Percentiles rank a stretch among this genome's conserved stretches.
These are phyloP conservation scores for Fusarium chlamydosporum DNA, from an alignment of 2,329 filamentous ascomycete genomes.

Conservation along the genomic window DNA sequence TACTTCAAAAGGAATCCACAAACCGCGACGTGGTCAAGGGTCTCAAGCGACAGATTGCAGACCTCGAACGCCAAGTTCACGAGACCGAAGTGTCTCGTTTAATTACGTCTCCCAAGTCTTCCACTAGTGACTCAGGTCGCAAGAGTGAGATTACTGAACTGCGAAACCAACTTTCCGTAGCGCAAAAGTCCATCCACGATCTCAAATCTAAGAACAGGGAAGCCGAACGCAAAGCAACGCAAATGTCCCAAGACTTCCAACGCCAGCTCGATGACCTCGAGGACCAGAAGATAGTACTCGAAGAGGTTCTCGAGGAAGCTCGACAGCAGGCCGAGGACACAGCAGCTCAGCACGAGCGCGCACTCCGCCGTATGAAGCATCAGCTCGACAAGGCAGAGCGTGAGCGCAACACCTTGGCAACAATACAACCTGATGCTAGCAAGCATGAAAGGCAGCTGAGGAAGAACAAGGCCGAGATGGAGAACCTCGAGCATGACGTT, in stretches of 20 bases:
- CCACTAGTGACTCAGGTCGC: slow-evolving; percentile 64
- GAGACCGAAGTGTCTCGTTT: slow-evolving; percentile 71
- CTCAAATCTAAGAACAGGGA: slow-evolving; percentile 65
- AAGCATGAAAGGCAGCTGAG: slow-evolving; percentile 73
- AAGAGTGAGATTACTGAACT: slow-evolving; percentile 72
- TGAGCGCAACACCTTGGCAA: slow-evolving; percentile 59
- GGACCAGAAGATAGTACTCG: slow-evolving; percentile 70
- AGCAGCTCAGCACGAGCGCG: slow-evolving; percentile 59
- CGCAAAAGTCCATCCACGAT: slow-evolving; percentile 72
- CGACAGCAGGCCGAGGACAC: slow-evolving; percentile 66
- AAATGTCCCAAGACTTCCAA: slow-evolving; percentile 64
- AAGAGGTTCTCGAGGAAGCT: slow-evolving; percentile 70
- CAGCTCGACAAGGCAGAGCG: slow-evolving; percentile 67
- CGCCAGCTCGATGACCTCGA: slow-evolving; percentile 69
- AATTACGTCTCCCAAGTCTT: slow-evolving; percentile 61
- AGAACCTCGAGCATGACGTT: slow-evolving; percentile 80
- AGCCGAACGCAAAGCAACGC: slow-evolving; percentile 62
- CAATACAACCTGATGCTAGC: slow-evolving; percentile 58
- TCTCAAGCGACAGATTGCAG: slow-evolving; percentile 74
- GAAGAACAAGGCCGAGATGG: slow-evolving; percentile 73
- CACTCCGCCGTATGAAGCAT: slow-evolving; percentile 61
- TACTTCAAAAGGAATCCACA: slow-evolving; percentile 74
- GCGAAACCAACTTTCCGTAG: slow-evolving; percentile 71
- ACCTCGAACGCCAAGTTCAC: slow-evolving; percentile 77
- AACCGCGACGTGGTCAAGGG: slow-evolving; percentile 74